Evolutionary conservation across 495 filamentous ascomycete species (phyloP).

Genomic region (Annulohypoxylon bovei): DNA sequence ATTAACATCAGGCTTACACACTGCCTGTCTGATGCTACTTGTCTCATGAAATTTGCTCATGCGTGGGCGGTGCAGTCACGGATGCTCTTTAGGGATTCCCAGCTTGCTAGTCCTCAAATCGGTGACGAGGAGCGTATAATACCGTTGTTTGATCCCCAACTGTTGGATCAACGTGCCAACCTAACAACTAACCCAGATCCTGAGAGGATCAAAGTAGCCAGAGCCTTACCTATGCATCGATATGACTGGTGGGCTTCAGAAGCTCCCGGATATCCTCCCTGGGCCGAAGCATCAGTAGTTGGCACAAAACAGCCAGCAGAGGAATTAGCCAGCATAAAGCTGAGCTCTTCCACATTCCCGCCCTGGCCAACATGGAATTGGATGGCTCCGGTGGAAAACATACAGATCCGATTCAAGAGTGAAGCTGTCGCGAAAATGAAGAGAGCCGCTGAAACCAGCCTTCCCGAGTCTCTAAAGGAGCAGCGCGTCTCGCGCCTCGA

Average conservation of each 20-base stretch:
- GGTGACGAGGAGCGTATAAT: neutral
- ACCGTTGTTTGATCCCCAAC: conserved; percentile 48
- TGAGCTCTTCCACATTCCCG: conserved; percentile 43
- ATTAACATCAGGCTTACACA: conserved; percentile 57
- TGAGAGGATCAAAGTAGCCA: conserved; percentile 36
- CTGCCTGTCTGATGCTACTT: conserved; percentile 58
- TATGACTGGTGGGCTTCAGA: conserved; percentile 49
- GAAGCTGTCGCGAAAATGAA: conserved; percentile 38
- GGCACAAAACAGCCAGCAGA: conserved; percentile 32
- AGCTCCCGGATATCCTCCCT: conserved; percentile 40
- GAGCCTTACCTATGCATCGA: conserved; percentile 49
- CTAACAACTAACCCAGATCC: conserved; percentile 44
- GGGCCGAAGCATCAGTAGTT: conserved; percentile 37
- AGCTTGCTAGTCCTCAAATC: neutral
- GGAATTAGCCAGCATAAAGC: conserved; percentile 24
- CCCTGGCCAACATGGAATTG: conserved; percentile 53
- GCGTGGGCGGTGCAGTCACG: conserved; percentile 51
- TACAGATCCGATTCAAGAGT: conserved; percentile 49
- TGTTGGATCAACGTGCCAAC: conserved; percentile 45
- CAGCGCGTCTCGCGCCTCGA: conserved; percentile 49
- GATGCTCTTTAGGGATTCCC: conserved; percentile 6
- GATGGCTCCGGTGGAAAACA: conserved; percentile 38
- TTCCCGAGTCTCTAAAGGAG: conserved; percentile 34
- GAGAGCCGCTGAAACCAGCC: conserved; percentile 33
- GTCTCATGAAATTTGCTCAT: conserved; percentile 58